Conservation (phyloP, 2,329 filamentous ascomycete genomes). For the Hymenoscyphus infarciens region DNA sequence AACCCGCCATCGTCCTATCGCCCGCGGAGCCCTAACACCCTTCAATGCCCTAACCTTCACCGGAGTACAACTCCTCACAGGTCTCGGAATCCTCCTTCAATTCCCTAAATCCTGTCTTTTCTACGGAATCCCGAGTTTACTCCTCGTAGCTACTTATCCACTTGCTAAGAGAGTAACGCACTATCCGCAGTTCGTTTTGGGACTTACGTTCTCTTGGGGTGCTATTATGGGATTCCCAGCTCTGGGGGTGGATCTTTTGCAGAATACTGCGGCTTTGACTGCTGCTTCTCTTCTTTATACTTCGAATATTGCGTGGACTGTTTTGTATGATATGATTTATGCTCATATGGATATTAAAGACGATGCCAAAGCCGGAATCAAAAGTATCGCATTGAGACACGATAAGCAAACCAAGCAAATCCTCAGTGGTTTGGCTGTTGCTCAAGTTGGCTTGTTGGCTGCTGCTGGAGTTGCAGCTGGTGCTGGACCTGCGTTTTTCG, state of each 20-base stretch:
- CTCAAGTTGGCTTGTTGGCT: constrained; percentile 66
- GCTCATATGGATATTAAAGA: constrained; percentile 89
- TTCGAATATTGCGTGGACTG: constrained; percentile 81
- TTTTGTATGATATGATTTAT: constrained; percentile 90
- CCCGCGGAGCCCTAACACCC: constrained; percentile 71
- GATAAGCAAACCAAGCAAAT: constrained; percentile 74
- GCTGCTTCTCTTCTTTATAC: constrained; percentile 69
- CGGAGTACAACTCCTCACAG: constrained; percentile 68
- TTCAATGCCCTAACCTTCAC: constrained; percentile 71
- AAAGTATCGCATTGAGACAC: constrained; percentile 80
- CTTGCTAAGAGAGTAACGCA: constrained; percentile 82
- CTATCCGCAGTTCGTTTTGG: constrained; percentile 81
- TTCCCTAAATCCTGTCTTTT: constrained; percentile 71
- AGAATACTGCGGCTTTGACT: constrained; percentile 57
- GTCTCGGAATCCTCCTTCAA: constrained; percentile 70
- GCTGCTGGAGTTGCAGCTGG: constrained; percentile 65
- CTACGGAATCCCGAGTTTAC: constrained; percentile 72
- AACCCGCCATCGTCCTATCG: constrained; percentile 75
- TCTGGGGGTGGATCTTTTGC: constrained; percentile 70
- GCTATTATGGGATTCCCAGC: constrained; percentile 85
- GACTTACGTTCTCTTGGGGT: constrained; percentile 84
- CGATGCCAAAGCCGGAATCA: constrained; percentile 81
- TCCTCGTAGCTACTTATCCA: constrained; percentile 73
- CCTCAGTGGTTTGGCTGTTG: constrained; percentile 63
- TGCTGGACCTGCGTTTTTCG: constrained; percentile 66